Base-by-base conservation (phyloP, 768 basidiomycete genomes). In the Termitomyces sp. region DNA sequence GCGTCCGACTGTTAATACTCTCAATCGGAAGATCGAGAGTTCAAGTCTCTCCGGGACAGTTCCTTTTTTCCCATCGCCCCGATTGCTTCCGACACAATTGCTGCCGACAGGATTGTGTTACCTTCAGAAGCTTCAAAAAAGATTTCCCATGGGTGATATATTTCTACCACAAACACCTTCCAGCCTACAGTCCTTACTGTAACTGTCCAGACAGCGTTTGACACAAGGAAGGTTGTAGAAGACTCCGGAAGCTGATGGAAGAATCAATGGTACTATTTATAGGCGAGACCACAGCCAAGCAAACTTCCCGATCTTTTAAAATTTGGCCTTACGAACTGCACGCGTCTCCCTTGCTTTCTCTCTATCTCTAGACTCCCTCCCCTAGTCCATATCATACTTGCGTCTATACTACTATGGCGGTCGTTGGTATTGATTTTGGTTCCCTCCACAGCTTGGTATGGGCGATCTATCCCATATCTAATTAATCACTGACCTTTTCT, bases 391-490 rank as follows among this genome's bases (percentile, higher is more conserved):
- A 63, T 58, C 52, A 52, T 61, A 62, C 64, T 64, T 62, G 49
- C 63, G 57, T 58, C 69, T 67, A 60, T 65, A 67, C 64, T 65
- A 71, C 64, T 71, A 94, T 93, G 92, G 87, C 92, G 72, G 95
- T 96, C 78, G 95, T 98, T 68, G 95, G 95, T 71, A 86, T 97
- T 67, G 95, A 98, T 81, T 86, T 96, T 73, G 95, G 95, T 72
- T 86, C 93, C 57, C 83, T 96, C 15, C 87, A 89, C 75, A 92
- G 90, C 78, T 94, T 96, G 84, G 92, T 91, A 60, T 42, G 78
- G 7, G 35, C 73, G 22, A 54, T 55, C 59, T 56, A 55, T 52
- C 66, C 46, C 16, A 61, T 49, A 40, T 59, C 45, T 46, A 39
- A 39, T 48, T 15, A 11, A 53, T 60, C 51, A 36, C 58, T 59